Percentiles rank a stretch among this genome's conserved stretches.
Evolutionary conservation across 305 asterid genomes (phyloP).

Genomic region (Fraxinus sp.): DNA sequence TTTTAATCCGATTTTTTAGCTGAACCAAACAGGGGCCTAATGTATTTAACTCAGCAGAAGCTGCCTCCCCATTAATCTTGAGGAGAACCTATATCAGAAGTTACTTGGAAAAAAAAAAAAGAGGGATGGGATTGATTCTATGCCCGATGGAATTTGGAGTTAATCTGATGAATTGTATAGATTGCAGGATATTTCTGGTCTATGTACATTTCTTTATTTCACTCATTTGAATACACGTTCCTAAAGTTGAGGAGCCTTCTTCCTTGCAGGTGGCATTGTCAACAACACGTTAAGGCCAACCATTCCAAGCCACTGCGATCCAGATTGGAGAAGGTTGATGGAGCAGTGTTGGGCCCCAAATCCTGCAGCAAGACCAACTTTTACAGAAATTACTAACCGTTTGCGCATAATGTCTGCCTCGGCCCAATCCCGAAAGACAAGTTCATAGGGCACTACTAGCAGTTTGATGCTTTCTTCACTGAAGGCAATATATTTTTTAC

Average conservation of each 20-base stretch:
- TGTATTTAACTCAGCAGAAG: neutral
- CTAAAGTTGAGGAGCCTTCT: neutral
- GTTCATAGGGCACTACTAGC: conserved; percentile 22
- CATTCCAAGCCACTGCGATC: conserved; percentile 64
- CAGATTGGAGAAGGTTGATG: conserved; percentile 69
- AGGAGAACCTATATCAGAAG: neutral
- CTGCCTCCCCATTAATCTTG: neutral
- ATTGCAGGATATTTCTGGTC: neutral
- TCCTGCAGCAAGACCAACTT: conserved; percentile 60
- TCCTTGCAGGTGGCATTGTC: conserved; percentile 68
- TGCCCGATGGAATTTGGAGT: neutral
- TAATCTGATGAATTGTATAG: neutral
- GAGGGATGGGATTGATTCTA: neutral
- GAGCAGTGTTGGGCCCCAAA: conserved; percentile 82
- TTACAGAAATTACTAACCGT: conserved; percentile 61
- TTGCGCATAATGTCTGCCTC: conserved; percentile 59
- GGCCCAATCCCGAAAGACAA: conserved; percentile 40
- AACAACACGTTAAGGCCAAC: conserved; percentile 73
- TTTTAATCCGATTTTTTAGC: neutral
- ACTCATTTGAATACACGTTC: neutral
- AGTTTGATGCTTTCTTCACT: conserved; percentile 19
- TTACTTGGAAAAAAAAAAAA: neutral
- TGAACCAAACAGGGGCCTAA: neutral
- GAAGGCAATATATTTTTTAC: conserved; percentile 25
- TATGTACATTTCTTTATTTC: too few relatives aligned